phyloP scores from a whole-genome alignment of 2,329 filamentous ascomycete genomes.

The Colletotrichum sp. region DNA sequence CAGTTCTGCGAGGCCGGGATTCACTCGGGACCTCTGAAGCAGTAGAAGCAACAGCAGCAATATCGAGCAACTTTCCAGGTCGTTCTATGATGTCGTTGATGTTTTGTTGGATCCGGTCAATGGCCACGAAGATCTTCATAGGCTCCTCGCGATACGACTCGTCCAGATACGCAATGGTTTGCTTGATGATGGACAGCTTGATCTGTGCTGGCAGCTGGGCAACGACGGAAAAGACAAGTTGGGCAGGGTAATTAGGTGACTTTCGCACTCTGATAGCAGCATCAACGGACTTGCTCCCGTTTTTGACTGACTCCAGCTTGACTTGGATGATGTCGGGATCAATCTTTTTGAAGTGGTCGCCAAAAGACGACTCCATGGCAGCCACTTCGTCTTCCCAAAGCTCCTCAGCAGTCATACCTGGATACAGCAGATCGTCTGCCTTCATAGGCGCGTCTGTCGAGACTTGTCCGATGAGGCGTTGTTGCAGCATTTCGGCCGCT shows the following conservation, averaged over 20 bases:
- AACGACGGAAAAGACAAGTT: slow-evolving; percentile 71
- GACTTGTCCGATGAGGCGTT: slow-evolving; percentile 27
- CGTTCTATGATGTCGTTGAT: slow-evolving; percentile 82
- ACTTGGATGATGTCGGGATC: slow-evolving; percentile 73
- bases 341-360: slow-evolving; percentile 69
- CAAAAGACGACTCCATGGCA: slow-evolving; percentile 86
- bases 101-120: slow-evolving; percentile 90
- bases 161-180: slow-evolving; percentile 73
- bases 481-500: slow-evolving; percentile 82
- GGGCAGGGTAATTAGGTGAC: slow-evolving; percentile 75
- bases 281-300: slow-evolving; percentile 56
- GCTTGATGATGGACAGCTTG: slow-evolving; percentile 83
- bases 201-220: slow-evolving; percentile 87
- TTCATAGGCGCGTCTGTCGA: slow-evolving; percentile 9
- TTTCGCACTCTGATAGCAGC: slow-evolving; percentile 70
- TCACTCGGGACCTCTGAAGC: slow-evolving; percentile 55
- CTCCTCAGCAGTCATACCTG: slow-evolving; percentile 53
- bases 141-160: slow-evolving; percentile 79
- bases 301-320: slow-evolving; percentile 61
- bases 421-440: slow-evolving; percentile 13
- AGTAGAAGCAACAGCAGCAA: slow-evolving; percentile 78
- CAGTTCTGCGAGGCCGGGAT: slow-evolving; percentile 26
- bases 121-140: slow-evolving; percentile 85
- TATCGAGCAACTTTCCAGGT: slow-evolving; percentile 83
- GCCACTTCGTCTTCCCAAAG: slow-evolving; percentile 86